A percentile compares a stretch with the other conserved stretches of the same genome.
Conservation (phyloP, 768 basidiomycete genomes). For the Pilatotrama ljubarskyi region DNA sequence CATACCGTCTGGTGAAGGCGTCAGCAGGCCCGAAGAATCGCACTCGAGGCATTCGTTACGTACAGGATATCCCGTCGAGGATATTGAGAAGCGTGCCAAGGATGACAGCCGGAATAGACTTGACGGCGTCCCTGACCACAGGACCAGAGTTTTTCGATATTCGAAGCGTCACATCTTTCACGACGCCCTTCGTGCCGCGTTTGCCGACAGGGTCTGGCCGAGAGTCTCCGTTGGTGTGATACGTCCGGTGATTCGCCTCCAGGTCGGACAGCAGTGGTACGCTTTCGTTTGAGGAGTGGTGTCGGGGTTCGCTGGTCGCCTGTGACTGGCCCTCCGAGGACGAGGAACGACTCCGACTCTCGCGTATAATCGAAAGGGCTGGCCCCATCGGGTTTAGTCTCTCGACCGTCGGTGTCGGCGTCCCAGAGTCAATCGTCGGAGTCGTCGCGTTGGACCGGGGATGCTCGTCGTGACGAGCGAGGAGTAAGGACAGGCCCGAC, state of each 20-base stretch:
- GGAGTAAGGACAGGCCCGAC: constrained; percentile 29
- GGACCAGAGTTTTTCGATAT: background rate
- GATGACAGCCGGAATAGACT: constrained; percentile 77
- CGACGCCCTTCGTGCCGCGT: constrained; percentile 10
- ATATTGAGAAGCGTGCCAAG: constrained; percentile 86
- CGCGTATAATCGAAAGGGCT: background rate
- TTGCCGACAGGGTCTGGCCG: constrained; percentile 18
- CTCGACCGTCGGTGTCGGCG: constrained; percentile 22
- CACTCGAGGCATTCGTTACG: constrained; percentile 32
- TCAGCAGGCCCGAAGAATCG: background rate
- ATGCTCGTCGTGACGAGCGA: constrained; percentile 22
- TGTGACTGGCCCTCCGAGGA: background rate
- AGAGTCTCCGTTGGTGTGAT: constrained; percentile 14
- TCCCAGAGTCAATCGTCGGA: constrained; percentile 9
- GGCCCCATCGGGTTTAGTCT: constrained; percentile 12
- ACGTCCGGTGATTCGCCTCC: constrained; percentile 24
- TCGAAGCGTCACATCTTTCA: constrained; percentile 5
- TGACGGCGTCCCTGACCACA: constrained; percentile 30
- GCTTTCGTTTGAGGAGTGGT: constrained; percentile 13
- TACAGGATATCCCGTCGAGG: constrained; percentile 91
- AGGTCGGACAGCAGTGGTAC: constrained; percentile 27
- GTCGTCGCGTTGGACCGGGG: background rate
- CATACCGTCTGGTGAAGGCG: constrained; percentile 71
- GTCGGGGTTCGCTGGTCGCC: background rate
- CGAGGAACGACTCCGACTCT: background rate